Evolutionary conservation across 1,284 basidiomycete genomes (phyloP).

Genomic region (Phylloboletellus chloephorus): DNA sequence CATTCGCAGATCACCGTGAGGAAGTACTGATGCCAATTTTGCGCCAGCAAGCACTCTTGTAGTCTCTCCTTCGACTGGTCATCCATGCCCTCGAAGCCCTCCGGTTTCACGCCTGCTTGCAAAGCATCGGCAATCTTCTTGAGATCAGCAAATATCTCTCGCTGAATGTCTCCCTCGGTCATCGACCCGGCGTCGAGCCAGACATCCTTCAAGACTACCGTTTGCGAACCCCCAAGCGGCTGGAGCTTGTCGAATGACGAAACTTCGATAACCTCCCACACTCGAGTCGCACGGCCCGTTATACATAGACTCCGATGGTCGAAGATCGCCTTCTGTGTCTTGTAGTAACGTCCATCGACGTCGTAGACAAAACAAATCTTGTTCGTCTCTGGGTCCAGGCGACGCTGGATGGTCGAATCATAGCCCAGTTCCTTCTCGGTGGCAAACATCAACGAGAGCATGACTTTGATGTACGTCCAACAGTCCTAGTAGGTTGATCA

Average conservation of each 20-base stretch:
- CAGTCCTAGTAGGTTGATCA: not conserved
- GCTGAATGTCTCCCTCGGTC: conserved; percentile 14
- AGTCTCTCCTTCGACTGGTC: not conserved
- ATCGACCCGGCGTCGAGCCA: conserved; percentile 15
- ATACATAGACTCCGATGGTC: conserved; percentile 12
- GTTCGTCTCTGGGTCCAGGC: not conserved
- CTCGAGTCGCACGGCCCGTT: conserved; percentile 16
- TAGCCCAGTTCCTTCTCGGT: not conserved
- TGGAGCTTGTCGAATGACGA: not conserved
- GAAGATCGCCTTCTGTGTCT: conserved; percentile 8
- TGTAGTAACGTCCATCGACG: conserved; percentile 6
- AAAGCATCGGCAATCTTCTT: not conserved
- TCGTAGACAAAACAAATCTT: conserved; percentile 1
- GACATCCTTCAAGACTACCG: conserved; percentile 16
- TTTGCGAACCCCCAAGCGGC: not conserved
- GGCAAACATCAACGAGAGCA: not conserved
- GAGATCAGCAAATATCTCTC: conserved; percentile 12
- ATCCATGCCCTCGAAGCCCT: not conserved
- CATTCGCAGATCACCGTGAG: not conserved
- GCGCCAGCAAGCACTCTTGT: not conserved
- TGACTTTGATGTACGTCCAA: not conserved
- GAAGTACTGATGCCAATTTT: not conserved
- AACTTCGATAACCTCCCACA: conserved; percentile 15
- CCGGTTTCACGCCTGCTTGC: not conserved
- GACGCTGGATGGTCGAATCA: not conserved